phyloP scores from a whole-genome alignment of 2,329 filamentous ascomycete species.

The Penicillium sp. region DNA sequence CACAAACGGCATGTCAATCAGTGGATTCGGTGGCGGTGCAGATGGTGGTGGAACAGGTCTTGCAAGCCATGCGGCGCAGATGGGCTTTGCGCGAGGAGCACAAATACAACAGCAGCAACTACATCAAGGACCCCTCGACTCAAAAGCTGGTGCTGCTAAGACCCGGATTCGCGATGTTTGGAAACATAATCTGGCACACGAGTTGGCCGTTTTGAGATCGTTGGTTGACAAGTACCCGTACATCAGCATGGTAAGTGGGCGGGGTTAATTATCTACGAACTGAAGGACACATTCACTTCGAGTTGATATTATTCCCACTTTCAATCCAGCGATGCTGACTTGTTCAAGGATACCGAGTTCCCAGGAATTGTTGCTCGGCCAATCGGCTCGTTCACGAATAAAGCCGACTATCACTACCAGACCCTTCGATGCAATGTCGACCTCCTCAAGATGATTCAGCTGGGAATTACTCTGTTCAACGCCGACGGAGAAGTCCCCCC shows the following conservation, averaged over 20 bases:
- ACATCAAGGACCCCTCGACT: slow-evolving; percentile 51
- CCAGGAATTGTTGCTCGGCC: slow-evolving; percentile 95
- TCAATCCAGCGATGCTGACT: slow-evolving; percentile 12
- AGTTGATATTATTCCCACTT: not conserved
- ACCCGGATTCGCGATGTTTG: slow-evolving; percentile 93
- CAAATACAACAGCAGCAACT: slow-evolving; percentile 59
- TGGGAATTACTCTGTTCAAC: slow-evolving; percentile 91
- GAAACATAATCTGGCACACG: slow-evolving; percentile 85
- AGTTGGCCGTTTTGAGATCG: slow-evolving; percentile 80
- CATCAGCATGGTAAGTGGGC: slow-evolving; percentile 82
- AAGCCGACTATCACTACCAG: slow-evolving; percentile 98
- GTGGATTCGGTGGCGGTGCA: slow-evolving; percentile 53
- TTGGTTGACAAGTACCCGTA: slow-evolving; percentile 90
- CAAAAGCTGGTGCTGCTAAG: slow-evolving; percentile 60
- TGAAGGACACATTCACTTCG: not conserved
- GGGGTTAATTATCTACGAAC: not conserved
- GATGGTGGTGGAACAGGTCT: slow-evolving; percentile 67
- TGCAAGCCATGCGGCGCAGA: slow-evolving; percentile 80
- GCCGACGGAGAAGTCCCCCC: slow-evolving; percentile 84
- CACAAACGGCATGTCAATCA: slow-evolving; percentile 57
- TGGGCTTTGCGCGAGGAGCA: slow-evolving; percentile 78
- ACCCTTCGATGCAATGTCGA: slow-evolving; percentile 96
- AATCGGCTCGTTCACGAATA: slow-evolving; percentile 90
- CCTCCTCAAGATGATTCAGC: slow-evolving; percentile 94
- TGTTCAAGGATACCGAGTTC: slow-evolving; percentile 84